Percentiles rank a stretch among this genome's conserved stretches.
Evolutionary conservation across 225 moss, liverwort and hornwort species (phyloP).

Genomic region (Marchantia paleacea): DNA sequence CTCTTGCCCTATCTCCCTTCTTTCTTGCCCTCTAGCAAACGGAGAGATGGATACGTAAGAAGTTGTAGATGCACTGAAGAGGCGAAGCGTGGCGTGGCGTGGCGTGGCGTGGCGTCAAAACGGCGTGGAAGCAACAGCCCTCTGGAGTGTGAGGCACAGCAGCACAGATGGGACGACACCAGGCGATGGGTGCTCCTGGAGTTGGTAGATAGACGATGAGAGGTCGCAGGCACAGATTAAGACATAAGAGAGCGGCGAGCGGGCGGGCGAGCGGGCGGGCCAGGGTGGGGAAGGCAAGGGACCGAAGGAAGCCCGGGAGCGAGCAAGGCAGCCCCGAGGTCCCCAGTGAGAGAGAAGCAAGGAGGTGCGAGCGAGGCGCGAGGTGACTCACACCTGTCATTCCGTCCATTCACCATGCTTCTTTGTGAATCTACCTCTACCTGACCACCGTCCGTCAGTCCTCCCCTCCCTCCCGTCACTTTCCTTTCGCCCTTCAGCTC

Average conservation of each 20-base stretch:
- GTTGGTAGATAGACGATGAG: background rate
- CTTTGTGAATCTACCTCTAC: no score
- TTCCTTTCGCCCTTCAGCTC: no score
- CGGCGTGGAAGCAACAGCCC: constrained; percentile 1
- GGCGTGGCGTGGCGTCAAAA: constrained; percentile 7
- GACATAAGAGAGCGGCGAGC: background rate
- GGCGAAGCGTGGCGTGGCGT: constrained; percentile 3
- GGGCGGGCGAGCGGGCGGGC: background rate
- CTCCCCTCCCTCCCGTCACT: no score
- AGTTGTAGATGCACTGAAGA: background rate
- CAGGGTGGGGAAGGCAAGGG: background rate
- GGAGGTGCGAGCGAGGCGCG: constrained; percentile 1
- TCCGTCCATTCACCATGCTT: no score
- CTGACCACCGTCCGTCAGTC: no score
- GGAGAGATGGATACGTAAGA: background rate
- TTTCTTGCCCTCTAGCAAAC: background rate
- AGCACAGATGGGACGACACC: background rate
- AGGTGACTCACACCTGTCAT: no score
- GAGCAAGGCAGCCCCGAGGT: background rate
- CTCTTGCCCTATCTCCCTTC: background rate
- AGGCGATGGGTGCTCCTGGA: background rate
- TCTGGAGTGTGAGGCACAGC: background rate
- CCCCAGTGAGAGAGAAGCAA: background rate
- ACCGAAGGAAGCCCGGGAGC: background rate
- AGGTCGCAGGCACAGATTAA: background rate